A percentile compares a stretch with the other conserved stretches of the same genome.
Evolutionary conservation across 1,284 basidiomycete genomes (phyloP).

Genomic region (Entoloma clypeatum): DNA sequence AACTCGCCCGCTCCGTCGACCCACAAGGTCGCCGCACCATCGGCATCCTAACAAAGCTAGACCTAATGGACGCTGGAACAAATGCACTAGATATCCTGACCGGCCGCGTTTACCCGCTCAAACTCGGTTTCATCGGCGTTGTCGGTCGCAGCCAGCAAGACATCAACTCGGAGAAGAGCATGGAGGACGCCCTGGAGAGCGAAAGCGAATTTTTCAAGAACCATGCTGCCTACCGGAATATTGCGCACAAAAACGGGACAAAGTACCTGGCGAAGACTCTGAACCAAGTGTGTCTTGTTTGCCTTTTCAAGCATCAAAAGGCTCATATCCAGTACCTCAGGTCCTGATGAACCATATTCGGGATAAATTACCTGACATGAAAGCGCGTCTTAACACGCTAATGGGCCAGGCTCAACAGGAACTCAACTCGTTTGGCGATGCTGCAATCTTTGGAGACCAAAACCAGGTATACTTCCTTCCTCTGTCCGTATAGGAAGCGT

Average conservation of each 20-base stretch:
- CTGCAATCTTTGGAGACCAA: slow-evolving; percentile 88
- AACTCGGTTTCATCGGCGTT: slow-evolving; percentile 96
- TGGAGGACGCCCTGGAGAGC: slow-evolving; percentile 80
- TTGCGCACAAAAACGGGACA: slow-evolving; percentile 96
- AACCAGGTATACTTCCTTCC: slow-evolving; percentile 59
- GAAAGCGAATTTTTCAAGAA: slow-evolving; percentile 92
- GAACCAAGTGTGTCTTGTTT: slow-evolving; percentile 66
- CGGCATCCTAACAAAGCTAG: slow-evolving; percentile 94
- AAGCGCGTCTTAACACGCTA: slow-evolving; percentile 94
- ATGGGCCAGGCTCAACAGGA: slow-evolving; percentile 99
- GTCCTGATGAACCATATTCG: slow-evolving; percentile 97
- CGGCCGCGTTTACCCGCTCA: slow-evolving; percentile 94
- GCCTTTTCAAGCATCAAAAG: not conserved
- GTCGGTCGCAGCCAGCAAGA: slow-evolving; percentile 98
- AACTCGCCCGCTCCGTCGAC: slow-evolving; percentile 93
- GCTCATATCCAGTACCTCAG: slow-evolving; percentile 32
- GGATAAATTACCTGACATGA: slow-evolving; percentile 99
- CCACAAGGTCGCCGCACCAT: slow-evolving; percentile 95
- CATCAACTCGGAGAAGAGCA: slow-evolving; percentile 86
- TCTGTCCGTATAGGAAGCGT: not conserved
- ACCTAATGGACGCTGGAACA: slow-evolving; percentile 98
- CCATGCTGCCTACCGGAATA: slow-evolving; percentile 92
- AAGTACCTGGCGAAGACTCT: slow-evolving; percentile 92
- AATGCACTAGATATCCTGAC: slow-evolving; percentile 96
- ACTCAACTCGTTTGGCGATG: slow-evolving; percentile 93